Evolutionary conservation across 2,329 filamentous ascomycete species (phyloP).

Genomic region (Podosphaera leucotricha): DNA sequence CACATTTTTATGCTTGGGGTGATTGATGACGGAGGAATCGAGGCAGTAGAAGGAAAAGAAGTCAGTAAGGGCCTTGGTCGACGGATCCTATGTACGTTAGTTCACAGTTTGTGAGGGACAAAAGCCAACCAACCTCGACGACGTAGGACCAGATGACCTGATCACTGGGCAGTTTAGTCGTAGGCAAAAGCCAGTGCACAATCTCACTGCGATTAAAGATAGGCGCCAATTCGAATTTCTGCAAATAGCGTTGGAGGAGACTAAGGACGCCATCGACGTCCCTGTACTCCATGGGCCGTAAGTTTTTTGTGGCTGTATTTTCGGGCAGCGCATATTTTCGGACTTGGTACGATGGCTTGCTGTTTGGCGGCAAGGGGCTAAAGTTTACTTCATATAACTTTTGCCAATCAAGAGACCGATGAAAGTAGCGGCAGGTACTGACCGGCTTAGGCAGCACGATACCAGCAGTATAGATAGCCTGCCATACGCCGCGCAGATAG

Average conservation of each 20-base stretch:
- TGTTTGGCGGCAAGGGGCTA: slow-evolving; percentile 61
- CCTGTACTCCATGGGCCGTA: slow-evolving; percentile 56
- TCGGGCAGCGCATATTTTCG: slow-evolving; percentile 67
- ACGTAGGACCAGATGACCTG: slow-evolving; percentile 90
- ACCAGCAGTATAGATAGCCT: slow-evolving; percentile 89
- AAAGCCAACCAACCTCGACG: slow-evolving; percentile 29
- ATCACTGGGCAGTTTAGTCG: slow-evolving; percentile 39
- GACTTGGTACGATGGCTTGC: slow-evolving; percentile 68
- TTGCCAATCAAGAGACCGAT: slow-evolving; percentile 82
- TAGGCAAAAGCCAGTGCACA: slow-evolving; percentile 66
- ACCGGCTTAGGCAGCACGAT: slow-evolving; percentile 78
- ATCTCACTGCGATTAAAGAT: slow-evolving; percentile 61
- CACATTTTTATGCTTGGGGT: slow-evolving; percentile 53
- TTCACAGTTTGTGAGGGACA: not conserved
- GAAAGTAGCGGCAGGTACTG: slow-evolving; percentile 85
- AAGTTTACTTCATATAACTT: slow-evolving; percentile 92
- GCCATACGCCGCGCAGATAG: slow-evolving; percentile 68
- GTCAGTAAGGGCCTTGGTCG: slow-evolving; percentile 56
- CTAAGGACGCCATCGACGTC: slow-evolving; percentile 56
- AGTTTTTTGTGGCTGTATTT: slow-evolving; percentile 44
- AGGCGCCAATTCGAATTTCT: slow-evolving; percentile 63
- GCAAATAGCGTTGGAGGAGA: slow-evolving; percentile 54
- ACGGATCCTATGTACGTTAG: slow-evolving; percentile 18
- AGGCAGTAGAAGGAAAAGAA: slow-evolving; percentile 95
- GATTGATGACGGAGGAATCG: slow-evolving; percentile 74